These are phyloP conservation scores for Omphalotus guepiniiformis DNA, from an alignment of 768 basidiomycete species.

Conservation along the genomic window DNA sequence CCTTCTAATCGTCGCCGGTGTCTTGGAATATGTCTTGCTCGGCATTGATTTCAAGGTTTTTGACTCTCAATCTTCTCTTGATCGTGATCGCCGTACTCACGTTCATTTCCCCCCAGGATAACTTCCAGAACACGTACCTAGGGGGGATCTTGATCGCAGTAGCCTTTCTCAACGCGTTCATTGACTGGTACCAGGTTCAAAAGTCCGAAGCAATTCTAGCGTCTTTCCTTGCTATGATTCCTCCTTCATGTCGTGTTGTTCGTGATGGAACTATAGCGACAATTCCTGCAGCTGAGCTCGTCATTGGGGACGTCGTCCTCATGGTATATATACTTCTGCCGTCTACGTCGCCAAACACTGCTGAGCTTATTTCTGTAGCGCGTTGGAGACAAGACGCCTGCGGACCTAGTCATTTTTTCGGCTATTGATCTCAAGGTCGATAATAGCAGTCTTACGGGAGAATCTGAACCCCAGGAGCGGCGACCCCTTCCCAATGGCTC, in stretches of 20 bases:
- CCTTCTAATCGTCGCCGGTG: slow-evolving; percentile 59
- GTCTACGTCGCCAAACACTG: neutral
- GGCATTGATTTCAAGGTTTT: slow-evolving; percentile 56
- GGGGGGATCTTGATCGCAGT: slow-evolving; percentile 66
- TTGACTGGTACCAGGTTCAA: slow-evolving; percentile 71
- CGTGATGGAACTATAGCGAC: slow-evolving; percentile 51
- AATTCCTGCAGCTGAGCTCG: slow-evolving; percentile 57
- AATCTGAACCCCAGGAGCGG: slow-evolving; percentile 67
- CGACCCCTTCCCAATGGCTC: slow-evolving; percentile 43
- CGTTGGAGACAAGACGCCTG: slow-evolving; percentile 67
- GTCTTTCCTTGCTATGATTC: slow-evolving; percentile 71
- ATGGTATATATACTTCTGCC: slow-evolving; percentile 34
- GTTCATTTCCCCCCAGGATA: slow-evolving; percentile 31
- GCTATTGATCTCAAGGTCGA: slow-evolving; percentile 64
- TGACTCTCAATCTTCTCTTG: neutral
- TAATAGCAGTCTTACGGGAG: slow-evolving; percentile 67
- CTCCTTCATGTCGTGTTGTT: slow-evolving; percentile 60
- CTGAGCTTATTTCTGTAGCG: slow-evolving; percentile 33
- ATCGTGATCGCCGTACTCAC: slow-evolving; percentile 10
- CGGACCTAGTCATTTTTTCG: slow-evolving; percentile 58
- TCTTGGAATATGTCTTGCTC: slow-evolving; percentile 62
- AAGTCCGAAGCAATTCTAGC: slow-evolving; percentile 72
- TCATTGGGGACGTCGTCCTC: slow-evolving; percentile 64
- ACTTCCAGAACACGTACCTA: slow-evolving; percentile 64
- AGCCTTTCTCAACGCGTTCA: slow-evolving; percentile 65